These are phyloP conservation scores for Annona cherimola DNA, from an alignment of 164 flowering plant genomes.

Conservation along the genomic window DNA sequence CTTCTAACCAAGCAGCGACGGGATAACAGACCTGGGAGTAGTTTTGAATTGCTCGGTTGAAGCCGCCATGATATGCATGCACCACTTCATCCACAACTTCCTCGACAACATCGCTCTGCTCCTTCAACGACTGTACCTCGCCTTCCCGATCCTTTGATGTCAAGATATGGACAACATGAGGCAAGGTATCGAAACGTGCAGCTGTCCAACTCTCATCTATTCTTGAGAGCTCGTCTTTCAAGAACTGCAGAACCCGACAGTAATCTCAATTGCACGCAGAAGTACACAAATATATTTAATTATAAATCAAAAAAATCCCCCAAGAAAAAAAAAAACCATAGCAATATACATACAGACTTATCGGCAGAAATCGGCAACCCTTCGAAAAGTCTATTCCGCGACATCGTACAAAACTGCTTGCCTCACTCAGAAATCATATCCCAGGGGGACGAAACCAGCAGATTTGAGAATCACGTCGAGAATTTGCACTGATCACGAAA, in stretches of 20 bases:
- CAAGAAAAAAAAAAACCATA: not conserved
- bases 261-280: not conserved
- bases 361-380: slow-evolving; percentile 11
- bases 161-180: slow-evolving; percentile 95
- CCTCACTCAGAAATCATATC: not conserved
- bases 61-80: slow-evolving; percentile 92
- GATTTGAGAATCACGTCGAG: no score
- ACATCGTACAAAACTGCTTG: slow-evolving; percentile 4
- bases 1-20: not conserved
- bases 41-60: slow-evolving; percentile 97
- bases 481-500: no score
- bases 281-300: not conserved
- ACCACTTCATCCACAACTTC: slow-evolving; percentile 99
- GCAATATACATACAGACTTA: slow-evolving; percentile 3
- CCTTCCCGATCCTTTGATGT: slow-evolving; percentile 93
- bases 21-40: slow-evolving; percentile 78
- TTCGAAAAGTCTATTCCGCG: slow-evolving; percentile 6
- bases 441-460: not conserved
- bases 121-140: slow-evolving; percentile 68
- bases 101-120: slow-evolving; percentile 84
- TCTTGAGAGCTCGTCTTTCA: slow-evolving; percentile 65
- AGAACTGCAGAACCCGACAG: slow-evolving; percentile 42
- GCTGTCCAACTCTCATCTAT: slow-evolving; percentile 92
- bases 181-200: slow-evolving; percentile 93
- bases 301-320: not conserved